phyloP scores from a whole-genome alignment of 805 yeast species.

The Sugiyamaella mastotermitis region DNA sequence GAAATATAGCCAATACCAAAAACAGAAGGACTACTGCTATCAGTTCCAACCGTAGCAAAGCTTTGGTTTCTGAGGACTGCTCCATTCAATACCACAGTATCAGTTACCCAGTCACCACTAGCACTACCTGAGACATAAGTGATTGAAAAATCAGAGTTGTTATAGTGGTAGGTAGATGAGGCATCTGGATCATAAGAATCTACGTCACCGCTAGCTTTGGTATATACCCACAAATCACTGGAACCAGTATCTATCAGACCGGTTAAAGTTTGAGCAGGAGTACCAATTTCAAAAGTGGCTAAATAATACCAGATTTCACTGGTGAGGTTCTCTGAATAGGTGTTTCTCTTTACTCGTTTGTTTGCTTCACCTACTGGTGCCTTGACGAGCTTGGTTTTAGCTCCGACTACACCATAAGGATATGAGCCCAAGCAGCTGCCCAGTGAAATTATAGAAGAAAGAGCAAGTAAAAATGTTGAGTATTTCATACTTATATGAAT shows the following conservation, averaged over 20 bases:
- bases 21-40: slow-evolving; percentile 11
- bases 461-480: too few species aligned
- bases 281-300: slow-evolving; percentile 41
- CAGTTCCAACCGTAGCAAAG: slow-evolving; percentile 13
- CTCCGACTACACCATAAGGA: too few species aligned
- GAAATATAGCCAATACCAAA: slow-evolving; percentile 26
- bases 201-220: slow-evolving; percentile 5
- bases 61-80: slow-evolving; percentile 24
- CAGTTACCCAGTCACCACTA: slow-evolving; percentile 55
- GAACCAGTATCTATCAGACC: slow-evolving; percentile 67
- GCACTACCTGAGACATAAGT: slow-evolving; percentile 43
- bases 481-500: too few species aligned
- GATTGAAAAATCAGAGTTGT: slow-evolving; percentile 23
- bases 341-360: too few species aligned
- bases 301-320: slow-evolving; percentile 28
- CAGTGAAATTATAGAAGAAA: too few species aligned
- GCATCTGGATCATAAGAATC: slow-evolving; percentile 63
- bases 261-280: slow-evolving; percentile 46
- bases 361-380: too few species aligned
- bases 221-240: slow-evolving; percentile 55
- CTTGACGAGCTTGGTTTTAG: too few species aligned
- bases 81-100: slow-evolving; percentile 49
- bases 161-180: slow-evolving; percentile 67
- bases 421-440: too few species aligned
- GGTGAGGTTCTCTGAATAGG: too few species aligned